Conservation (phyloP, 768 basidiomycete species). For the Lyophyllum semitale region DNA sequence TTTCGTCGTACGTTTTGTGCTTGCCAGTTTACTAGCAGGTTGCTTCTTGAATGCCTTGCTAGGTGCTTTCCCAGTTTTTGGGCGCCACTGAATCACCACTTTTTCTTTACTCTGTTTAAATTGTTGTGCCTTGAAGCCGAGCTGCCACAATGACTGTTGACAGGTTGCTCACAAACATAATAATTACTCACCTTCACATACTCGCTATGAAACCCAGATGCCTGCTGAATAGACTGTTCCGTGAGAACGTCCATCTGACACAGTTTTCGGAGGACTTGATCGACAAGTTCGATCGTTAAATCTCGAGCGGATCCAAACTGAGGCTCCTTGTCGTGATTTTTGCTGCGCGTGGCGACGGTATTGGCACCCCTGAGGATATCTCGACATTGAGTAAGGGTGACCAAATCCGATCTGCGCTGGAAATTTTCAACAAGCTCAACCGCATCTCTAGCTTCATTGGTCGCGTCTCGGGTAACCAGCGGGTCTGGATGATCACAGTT, state of each 20-base stretch:
- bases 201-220: conserved; percentile 47
- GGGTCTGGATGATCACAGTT: conserved; percentile 66
- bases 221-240: conserved; percentile 44
- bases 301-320: conserved; percentile 57
- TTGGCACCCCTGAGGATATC: conserved; percentile 70
- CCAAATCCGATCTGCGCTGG: conserved; percentile 40
- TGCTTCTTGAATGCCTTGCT: conserved; percentile 21
- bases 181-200: conserved; percentile 50
- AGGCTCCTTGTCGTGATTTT: conserved; percentile 46
- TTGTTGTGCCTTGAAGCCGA: conserved; percentile 31
- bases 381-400: conserved; percentile 63
- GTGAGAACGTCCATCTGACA: conserved; percentile 49
- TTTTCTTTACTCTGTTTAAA: conserved; percentile 25
- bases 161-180: background rate
- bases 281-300: conserved; percentile 53
- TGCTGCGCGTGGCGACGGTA: conserved; percentile 42
- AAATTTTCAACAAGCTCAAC: conserved; percentile 59
- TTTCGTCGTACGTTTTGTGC: conserved; percentile 23
- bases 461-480: conserved; percentile 58
- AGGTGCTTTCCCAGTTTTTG: conserved; percentile 26
- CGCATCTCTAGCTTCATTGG: conserved; percentile 53
- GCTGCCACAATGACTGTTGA: conserved; percentile 22
- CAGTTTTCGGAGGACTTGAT: conserved; percentile 66
- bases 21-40: conserved; percentile 17
- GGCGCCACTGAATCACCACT: conserved; percentile 33